phyloP scores from a whole-genome alignment of 106 monocot genomes.

The Amphibolis antarctica region DNA sequence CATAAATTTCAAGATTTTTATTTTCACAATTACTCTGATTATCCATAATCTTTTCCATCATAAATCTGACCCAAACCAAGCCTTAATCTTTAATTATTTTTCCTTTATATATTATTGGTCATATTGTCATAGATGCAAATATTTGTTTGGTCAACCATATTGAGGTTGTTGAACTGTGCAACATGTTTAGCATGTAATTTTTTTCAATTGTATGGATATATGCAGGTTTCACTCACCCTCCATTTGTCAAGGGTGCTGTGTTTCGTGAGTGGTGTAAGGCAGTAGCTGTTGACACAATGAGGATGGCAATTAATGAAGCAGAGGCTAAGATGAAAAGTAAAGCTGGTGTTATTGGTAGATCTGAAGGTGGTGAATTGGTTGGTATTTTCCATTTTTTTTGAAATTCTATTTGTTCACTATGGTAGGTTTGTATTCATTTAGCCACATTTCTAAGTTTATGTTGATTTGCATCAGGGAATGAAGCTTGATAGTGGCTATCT shows the following conservation, averaged over 20 bases:
- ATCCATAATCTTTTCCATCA: too few relatives aligned
- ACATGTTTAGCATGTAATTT: background rate
- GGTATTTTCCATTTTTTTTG: slow-evolving; percentile 3
- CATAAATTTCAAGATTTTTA: too few relatives aligned
- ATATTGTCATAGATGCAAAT: too few relatives aligned
- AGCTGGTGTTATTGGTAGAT: slow-evolving; percentile 18
- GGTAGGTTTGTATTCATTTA: background rate
- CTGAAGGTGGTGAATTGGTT: slow-evolving; percentile 17
- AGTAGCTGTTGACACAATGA: slow-evolving; percentile 13
- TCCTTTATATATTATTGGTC: too few relatives aligned
- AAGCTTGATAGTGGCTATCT: slow-evolving; percentile 15
- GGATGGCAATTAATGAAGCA: slow-evolving; percentile 16
- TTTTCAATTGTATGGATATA: background rate
- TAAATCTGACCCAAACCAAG: too few relatives aligned
- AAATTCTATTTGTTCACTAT: background rate
- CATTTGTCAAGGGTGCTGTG: slow-evolving; percentile 2
- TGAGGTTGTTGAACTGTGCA: too few relatives aligned
- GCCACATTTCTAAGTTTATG: background rate
- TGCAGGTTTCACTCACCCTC: slow-evolving; percentile 5
- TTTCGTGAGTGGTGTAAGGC: slow-evolving; percentile 20
- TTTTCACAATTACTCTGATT: too few relatives aligned
- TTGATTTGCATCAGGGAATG: slow-evolving; percentile 11
- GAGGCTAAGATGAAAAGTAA: slow-evolving; percentile 18
- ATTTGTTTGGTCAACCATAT: too few relatives aligned
- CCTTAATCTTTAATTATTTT: too few relatives aligned